phyloP scores from a whole-genome alignment of 441 rosid genomes.

The Aleurites moluccanus region DNA sequence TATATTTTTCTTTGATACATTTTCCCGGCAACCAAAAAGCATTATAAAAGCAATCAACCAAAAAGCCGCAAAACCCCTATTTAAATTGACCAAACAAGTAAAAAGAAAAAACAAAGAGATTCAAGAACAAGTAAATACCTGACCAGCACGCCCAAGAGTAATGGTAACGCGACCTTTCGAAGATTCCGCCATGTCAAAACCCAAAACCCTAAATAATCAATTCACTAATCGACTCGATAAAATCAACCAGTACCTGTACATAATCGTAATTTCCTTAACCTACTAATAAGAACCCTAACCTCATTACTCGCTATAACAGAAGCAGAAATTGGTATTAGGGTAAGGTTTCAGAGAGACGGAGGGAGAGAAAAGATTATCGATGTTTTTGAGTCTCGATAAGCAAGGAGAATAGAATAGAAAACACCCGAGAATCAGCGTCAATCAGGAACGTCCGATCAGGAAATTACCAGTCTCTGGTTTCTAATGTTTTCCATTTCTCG shows the following conservation, averaged over 20 bases:
- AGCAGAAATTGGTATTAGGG: too few relatives aligned
- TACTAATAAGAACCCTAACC: conserved; percentile 10
- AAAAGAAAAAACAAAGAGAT: not conserved
- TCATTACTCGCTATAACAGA: not conserved
- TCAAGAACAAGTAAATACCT: conserved; percentile 43
- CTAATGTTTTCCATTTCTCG: too few relatives aligned
- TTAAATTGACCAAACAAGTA: not conserved
- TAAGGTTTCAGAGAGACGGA: not conserved
- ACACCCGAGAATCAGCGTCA: too few relatives aligned
- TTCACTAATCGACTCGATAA: not conserved
- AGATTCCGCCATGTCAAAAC: conserved; percentile 59
- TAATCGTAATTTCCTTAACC: not conserved
- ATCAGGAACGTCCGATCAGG: too few relatives aligned
- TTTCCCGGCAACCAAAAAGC: not conserved
- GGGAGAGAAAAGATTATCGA: not conserved
- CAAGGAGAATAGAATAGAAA: too few relatives aligned
- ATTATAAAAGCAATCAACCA: conserved; percentile 7
- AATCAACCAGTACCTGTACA: not conserved
- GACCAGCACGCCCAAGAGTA: conserved; percentile 76
- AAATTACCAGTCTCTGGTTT: too few relatives aligned
- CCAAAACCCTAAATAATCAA: conserved; percentile 39
- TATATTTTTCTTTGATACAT: not conserved
- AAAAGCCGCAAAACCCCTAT: too few relatives aligned
- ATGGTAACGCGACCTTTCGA: conserved; percentile 74
- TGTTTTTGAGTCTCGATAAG: too few relatives aligned